Conservation (phyloP, 768 basidiomycete genomes). For the Flagelloscypha sp. region DNA sequence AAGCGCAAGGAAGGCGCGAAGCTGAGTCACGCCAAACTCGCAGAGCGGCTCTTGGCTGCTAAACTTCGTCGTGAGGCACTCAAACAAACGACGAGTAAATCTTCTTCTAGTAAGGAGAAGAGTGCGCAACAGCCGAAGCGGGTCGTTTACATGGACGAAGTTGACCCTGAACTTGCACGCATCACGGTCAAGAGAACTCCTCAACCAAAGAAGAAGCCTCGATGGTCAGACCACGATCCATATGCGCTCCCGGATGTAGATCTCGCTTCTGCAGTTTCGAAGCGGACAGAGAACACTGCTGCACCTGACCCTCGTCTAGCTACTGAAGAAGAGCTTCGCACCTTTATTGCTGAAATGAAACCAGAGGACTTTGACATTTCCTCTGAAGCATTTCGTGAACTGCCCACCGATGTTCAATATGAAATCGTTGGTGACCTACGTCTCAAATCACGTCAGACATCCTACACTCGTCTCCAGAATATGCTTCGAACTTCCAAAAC, state of each 20-base stretch:
- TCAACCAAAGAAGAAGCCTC: constrained; percentile 44
- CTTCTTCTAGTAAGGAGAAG: too few relatives aligned
- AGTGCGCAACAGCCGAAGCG: too few relatives aligned
- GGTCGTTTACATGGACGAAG: constrained; percentile 7
- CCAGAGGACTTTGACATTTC: constrained; percentile 92
- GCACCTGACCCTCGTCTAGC: constrained; percentile 88
- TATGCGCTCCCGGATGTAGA: constrained; percentile 86
- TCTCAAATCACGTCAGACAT: constrained; percentile 90
- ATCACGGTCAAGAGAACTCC: constrained; percentile 12
- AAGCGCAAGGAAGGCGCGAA: constrained; percentile 89
- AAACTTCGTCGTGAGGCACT: constrained; percentile 88
- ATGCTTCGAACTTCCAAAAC: constrained; percentile 79
- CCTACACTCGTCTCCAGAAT: constrained; percentile 80
- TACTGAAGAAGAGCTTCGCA: constrained; percentile 88
- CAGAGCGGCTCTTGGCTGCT: constrained; percentile 87
- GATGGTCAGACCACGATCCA: constrained; percentile 78
- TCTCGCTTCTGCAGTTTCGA: constrained; percentile 51
- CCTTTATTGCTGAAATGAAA: constrained; percentile 93
- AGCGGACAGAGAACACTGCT: constrained; percentile 48
- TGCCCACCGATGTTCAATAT: constrained; percentile 95
- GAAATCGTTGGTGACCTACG: constrained; percentile 96
- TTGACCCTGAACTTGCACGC: constrained; percentile 3
- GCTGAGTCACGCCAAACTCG: constrained; percentile 75
- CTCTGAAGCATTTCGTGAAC: constrained; percentile 81
- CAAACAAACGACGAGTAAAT: too few relatives aligned